phyloP scores from a whole-genome alignment of 306 rosid genomes.

The Fragaria nilgerrensis region DNA sequence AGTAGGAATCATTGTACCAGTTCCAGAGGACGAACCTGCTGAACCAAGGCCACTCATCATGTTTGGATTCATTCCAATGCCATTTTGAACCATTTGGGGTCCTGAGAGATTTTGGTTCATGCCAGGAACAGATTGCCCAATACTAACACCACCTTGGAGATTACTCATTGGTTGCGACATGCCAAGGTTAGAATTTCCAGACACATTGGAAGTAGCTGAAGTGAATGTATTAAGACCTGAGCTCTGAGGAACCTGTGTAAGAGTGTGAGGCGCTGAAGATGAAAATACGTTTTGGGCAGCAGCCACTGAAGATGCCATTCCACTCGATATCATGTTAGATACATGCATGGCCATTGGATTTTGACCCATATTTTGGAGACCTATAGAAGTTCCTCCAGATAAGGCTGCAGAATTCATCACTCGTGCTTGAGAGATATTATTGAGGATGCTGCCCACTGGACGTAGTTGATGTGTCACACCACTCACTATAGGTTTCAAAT shows the following conservation, averaged over 20 bases:
- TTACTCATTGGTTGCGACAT: slow-evolving; percentile 78
- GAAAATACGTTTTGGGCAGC: slow-evolving; percentile 80
- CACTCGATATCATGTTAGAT: slow-evolving; percentile 97
- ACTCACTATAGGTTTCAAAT: slow-evolving; percentile 69
- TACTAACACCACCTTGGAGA: slow-evolving; percentile 73
- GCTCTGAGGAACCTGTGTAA: slow-evolving; percentile 76
- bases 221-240: slow-evolving; percentile 63
- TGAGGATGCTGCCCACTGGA: slow-evolving; percentile 77
- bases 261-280: slow-evolving; percentile 68
- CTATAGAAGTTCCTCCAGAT: slow-evolving; percentile 74
- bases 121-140: slow-evolving; percentile 71
- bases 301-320: slow-evolving; percentile 84
- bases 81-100: slow-evolving; percentile 74
- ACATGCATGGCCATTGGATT: slow-evolving; percentile 91
- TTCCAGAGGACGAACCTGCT: slow-evolving; percentile 82
- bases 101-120: slow-evolving; percentile 79
- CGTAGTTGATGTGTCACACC: slow-evolving; percentile 62
- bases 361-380: slow-evolving; percentile 72
- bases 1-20: slow-evolving; percentile 91
- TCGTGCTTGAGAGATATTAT: slow-evolving; percentile 82
- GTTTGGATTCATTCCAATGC: slow-evolving; percentile 76
- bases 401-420: slow-evolving; percentile 73
- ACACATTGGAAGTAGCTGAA: slow-evolving; percentile 57
- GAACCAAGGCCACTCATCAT: slow-evolving; percentile 71
- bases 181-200: slow-evolving; percentile 75